Conservation (phyloP, 495 filamentous ascomycete genomes). For the Podospora bellae-mahoneyi region DNA sequence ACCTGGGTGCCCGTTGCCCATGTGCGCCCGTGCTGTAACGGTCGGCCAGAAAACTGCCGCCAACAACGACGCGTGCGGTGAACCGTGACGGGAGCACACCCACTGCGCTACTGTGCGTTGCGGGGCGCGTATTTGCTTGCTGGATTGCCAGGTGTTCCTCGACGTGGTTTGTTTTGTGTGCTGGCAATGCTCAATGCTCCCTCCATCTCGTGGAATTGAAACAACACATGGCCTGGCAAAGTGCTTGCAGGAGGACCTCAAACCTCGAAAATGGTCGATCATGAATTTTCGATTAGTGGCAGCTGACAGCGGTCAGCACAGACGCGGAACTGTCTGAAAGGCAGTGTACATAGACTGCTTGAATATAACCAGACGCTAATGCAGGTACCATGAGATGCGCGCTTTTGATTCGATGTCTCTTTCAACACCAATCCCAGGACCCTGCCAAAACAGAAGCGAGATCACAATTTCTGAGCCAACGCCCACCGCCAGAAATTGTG, state of each 20-base stretch:
- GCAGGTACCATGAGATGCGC: conserved; percentile 21
- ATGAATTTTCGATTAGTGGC: not conserved
- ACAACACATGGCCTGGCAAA: conserved; percentile 1
- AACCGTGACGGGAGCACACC: not conserved
- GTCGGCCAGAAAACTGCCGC: conserved; percentile 3
- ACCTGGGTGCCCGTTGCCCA: not conserved
- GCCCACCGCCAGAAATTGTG: not conserved
- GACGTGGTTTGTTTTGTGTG: not conserved
- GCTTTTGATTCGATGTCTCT: conserved; percentile 15
- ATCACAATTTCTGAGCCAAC: conserved; percentile 10
- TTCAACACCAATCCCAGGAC: conserved; percentile 5
- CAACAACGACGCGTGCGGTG: conserved; percentile 2
- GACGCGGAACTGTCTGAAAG: not conserved
- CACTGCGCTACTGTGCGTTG: not conserved
- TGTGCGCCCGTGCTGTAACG: not conserved
- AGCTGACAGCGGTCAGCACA: not conserved
- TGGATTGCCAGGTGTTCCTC: not conserved
- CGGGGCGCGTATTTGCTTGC: not conserved
- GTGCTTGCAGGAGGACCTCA: not conserved
- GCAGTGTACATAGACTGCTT: not conserved
- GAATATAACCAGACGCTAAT: conserved; percentile 16
- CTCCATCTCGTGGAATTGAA: not conserved
- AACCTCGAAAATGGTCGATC: not conserved
- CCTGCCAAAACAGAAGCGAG: conserved; percentile 17
- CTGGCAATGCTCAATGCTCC: too few species aligned